Evolutionary conservation across 2,329 filamentous ascomycete genomes (phyloP), one percentile per base, ranked within the genome.

Genomic region (Bipolaris cookei): DNA sequence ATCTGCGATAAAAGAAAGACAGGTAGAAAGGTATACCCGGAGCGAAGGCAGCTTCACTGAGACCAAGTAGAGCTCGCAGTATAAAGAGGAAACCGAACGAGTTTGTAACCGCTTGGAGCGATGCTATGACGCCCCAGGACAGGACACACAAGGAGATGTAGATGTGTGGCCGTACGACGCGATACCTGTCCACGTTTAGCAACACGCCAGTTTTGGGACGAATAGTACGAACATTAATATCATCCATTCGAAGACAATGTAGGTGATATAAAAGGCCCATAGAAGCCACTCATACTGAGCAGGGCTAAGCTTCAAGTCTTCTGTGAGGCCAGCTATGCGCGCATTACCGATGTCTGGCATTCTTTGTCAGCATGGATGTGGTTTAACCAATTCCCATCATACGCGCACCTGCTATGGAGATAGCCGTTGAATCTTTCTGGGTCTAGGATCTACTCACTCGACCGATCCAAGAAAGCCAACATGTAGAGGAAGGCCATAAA

Each of bases 401-500:
- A 34, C 18, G 23, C 43, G 54, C 21, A 55, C 79, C 83, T 61
- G 52, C 48, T 41, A 41, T 50, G 35, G 39, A 51, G 46, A 14
- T 44, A 32, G 42, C 32, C 18, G 18, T n/a, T 34, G 21, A 39
- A 34, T 30, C 25, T 32, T 20, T 20, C 7, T 16, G 18, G 30
- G 21, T 52, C 54, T 38, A 51, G 49, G 54, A 61, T 53, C 35
- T 32, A 69, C 74, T 67, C 80, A 92, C 91, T 96, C 16, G 90
- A 93, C 64, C 92, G 84, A 75, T 97, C 92, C 63, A 97, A 78
- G 72, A 96, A 97, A 61, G 88, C 90, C 60, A 97, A 80, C 81
- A 96, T 84, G 73, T 95, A 97, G 11, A 97, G 82, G 56, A 94
- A 74, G 10, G 91, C 90, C 62, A 97, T 83, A 72, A 97, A 96